Percentiles rank a stretch among this genome's conserved stretches.
phyloP scores from a whole-genome alignment of 78 protist genomes.

The Dictyostelium capitatum region DNA sequence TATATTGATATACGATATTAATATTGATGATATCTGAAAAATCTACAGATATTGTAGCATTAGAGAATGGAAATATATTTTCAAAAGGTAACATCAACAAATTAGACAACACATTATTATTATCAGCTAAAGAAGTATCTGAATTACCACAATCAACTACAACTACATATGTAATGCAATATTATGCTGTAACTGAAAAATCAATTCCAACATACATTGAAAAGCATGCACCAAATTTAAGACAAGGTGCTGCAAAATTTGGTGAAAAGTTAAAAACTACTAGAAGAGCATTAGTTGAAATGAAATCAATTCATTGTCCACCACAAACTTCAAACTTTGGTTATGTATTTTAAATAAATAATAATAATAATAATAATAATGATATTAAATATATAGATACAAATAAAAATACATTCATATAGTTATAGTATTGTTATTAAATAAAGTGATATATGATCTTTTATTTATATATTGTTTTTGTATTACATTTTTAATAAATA shows the following conservation, averaged over 20 bases:
- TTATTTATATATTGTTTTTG: too few relatives aligned
- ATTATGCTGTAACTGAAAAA: not conserved
- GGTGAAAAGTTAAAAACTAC: constrained; percentile 21
- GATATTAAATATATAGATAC: too few relatives aligned
- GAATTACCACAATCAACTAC: not conserved
- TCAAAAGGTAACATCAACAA: not conserved
- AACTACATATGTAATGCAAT: constrained; percentile 9
- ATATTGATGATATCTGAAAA: not conserved
- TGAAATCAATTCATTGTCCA: not conserved
- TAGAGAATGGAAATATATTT: not conserved
- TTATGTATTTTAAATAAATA: not conserved
- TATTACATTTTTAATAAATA: too few relatives aligned
- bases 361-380: not conserved
- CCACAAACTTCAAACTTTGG: constrained; percentile 18
- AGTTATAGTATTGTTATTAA: too few relatives aligned
- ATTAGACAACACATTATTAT: not conserved
- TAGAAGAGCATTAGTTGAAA: not conserved
- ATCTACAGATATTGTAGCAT: not conserved
- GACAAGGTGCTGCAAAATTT: not conserved
- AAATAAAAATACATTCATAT: too few relatives aligned
- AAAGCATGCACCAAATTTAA: not conserved
- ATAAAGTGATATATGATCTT: too few relatives aligned
- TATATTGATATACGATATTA: not conserved
- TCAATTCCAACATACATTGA: not conserved
- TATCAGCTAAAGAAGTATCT: not conserved